Base-by-base conservation (phyloP, 345 rosid species). In the Jatropha curcas region DNA sequence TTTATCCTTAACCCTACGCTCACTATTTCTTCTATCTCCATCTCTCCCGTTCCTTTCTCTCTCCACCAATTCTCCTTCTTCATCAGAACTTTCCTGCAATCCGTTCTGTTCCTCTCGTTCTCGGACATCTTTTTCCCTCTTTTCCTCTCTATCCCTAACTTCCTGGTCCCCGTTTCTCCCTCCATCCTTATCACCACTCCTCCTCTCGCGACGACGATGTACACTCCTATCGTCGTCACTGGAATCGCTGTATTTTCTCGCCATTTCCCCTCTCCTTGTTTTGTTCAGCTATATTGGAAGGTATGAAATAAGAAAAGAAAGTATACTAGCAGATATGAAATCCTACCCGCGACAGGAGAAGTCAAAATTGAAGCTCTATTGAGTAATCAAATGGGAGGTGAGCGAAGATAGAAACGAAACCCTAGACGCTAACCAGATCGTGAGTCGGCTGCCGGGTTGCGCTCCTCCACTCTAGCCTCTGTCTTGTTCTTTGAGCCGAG, bases 241-340 rank as follows among this genome's bases (percentile, higher is more conserved):
- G 25, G 82, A 79, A 17, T 65, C 72, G 41, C 75, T 79, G 35
- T 60, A 65, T 39, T 66, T 56, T 60, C 78, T 78, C 37, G 73
- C 74, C 81, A 78, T 78, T 16, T 1, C 65, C 24, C 43, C 43
- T 2, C 39, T 35, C 2, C 43, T 39, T 8, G 1, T 39, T 57
- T 2, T 28, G 0, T 27, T 28, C 16, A 16, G 35, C 31, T 27
- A 57, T 30, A 57, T n/a, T n/a, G n/a, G 61, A 57, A 13, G 3
- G 27, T 35, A 12, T 1, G 0, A 4, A 27, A 28, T 24, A 30
- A 14, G 0, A 17, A 12, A 31, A 11, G 4, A 27, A 58, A 25
- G 9, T 13, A 28, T 16, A 35, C 7, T 4, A 35, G 12, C 7
- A 39, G 10, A 39, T 39, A 39, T 39, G 10, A 39, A 5, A 39